phyloP scores from a whole-genome alignment of 768 basidiomycete genomes.

The Gymnopilus junonius region DNA sequence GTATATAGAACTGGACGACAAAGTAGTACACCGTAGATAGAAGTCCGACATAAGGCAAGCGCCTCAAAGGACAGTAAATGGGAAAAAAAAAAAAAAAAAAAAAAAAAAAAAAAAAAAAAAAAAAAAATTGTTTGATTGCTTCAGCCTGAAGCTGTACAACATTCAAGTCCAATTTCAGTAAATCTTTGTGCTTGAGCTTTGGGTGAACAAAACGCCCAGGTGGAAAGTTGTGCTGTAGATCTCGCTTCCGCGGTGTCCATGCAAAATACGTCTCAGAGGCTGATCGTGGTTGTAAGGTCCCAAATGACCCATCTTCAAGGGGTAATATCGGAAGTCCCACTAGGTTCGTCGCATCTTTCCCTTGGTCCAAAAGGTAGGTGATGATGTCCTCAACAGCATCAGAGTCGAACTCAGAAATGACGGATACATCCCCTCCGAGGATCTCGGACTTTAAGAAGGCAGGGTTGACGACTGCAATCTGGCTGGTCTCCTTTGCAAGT shows the following conservation, averaged over 20 bases:
- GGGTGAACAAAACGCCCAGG: conserved; percentile 30
- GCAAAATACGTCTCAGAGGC: conserved; percentile 26
- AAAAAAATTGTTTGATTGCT: no score
- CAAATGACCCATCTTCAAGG: conserved; percentile 37
- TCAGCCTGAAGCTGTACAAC: conserved; percentile 20
- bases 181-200: conserved; percentile 21
- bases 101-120: no score
- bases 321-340: conserved; percentile 39
- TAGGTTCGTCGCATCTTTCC: conserved; percentile 17
- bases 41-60: no score
- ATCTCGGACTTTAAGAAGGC: conserved; percentile 31
- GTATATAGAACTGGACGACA: no score
- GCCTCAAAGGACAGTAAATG: no score
- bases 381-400: conserved; percentile 30
- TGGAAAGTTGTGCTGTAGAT: conserved; percentile 25
- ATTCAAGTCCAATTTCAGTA: conserved; percentile 30
- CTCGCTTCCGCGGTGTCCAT: conserved; percentile 24
- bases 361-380: conserved; percentile 24
- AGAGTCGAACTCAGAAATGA: conserved; percentile 15
- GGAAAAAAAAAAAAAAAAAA: no score
- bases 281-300: conserved; percentile 23
- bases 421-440: conserved; percentile 6
- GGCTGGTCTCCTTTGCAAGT: conserved; percentile 17
- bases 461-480: conserved; percentile 28
- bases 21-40: no score